Base-by-base conservation (phyloP, 2,329 filamentous ascomycete species). In the Botrytis deweyae region DNA sequence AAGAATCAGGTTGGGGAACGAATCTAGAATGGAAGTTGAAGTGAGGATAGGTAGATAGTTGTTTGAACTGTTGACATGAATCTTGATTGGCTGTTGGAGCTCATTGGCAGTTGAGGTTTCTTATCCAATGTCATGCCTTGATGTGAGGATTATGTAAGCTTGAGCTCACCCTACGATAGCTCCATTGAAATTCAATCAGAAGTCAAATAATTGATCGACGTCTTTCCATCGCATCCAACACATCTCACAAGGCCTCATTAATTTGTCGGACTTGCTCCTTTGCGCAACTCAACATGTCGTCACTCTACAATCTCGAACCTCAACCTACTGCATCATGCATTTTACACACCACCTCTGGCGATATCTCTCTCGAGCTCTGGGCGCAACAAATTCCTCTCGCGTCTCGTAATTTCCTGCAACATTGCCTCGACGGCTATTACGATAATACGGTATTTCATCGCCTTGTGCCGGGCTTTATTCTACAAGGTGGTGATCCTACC, bases 351-450 rank as follows among this genome's bases (percentile, higher is more conserved):
- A 97, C 93, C 10, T 87, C 91, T 64, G 96, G 96, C 83, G 95
- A 97, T 80, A 88, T 99, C 74, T 91, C 93, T 55, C 88, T 99
- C 83, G 94, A 97, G 83, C 90, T 99, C 73, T 99, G 97, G 86
- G 95, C 95, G 29, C 96, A 96, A 81, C 96, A 99, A 83, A 92
- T 93, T 0, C 96, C 96, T 14, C 87, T 98, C 76, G 92, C 96
- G 40, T 94, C 92, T 81, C 94, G 95, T 78, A 98, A 98, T 85
- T 99, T 99, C 83, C 88, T 99, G 55, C 96, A 99, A 83, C 92
- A 95, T 80, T 96, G 93, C 81, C 88, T 98, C 78, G 95, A 99
- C 81, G 94, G 94, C 78, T 98, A 98, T 86, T 99, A 98, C 85
- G 91, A 94, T 79, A 91, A 92, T 81, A 98, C 95, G 0, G 91